Conservation (phyloP, 2,329 filamentous ascomycete species). For the Talaromyces sp. region DNA sequence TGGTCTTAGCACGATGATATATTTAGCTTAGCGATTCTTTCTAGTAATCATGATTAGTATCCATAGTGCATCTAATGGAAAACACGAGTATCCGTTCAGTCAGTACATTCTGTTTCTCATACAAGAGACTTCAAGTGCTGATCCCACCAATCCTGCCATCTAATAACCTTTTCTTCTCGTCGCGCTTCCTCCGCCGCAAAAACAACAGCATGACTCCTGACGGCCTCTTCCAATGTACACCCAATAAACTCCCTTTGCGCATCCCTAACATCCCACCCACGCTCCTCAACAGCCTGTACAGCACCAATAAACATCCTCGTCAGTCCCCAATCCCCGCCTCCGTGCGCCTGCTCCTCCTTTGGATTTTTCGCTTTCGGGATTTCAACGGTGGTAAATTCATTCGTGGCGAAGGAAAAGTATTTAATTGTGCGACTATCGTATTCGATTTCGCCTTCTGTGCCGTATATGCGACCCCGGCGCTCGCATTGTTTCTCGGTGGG, state of each 20-base stretch:
- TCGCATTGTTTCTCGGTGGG: slow-evolving; percentile 84
- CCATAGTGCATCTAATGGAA: not conserved
- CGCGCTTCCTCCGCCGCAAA: slow-evolving; percentile 92
- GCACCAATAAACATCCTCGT: slow-evolving; percentile 79
- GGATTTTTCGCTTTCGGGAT: slow-evolving; percentile 56
- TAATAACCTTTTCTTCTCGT: slow-evolving; percentile 63
- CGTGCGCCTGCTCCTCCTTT: slow-evolving; percentile 58
- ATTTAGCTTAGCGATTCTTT: slow-evolving; percentile 1
- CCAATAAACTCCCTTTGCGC: slow-evolving; percentile 76
- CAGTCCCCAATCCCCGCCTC: slow-evolving; percentile 76
- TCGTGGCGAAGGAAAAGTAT: slow-evolving; percentile 67
- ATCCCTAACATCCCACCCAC: slow-evolving; percentile 60
- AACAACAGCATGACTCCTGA: slow-evolving; percentile 87
- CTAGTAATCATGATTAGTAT: slow-evolving; percentile 6
- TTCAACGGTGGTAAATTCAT: slow-evolving; percentile 51
- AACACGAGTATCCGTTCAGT: not conserved
- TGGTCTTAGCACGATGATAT: slow-evolving; percentile 2
- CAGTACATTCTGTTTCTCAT: not conserved
- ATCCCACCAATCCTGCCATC: slow-evolving; percentile 75
- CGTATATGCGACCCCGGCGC: slow-evolving; percentile 80
- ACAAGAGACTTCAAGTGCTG: slow-evolving; percentile 41
- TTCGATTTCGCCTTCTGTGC: slow-evolving; percentile 77
- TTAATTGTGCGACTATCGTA: slow-evolving; percentile 77
- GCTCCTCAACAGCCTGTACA: slow-evolving; percentile 72
- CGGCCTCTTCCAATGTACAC: slow-evolving; percentile 77